Evolutionary conservation across 495 filamentous ascomycete species (phyloP), one percentile per base, ranked within the genome.

Genomic region (Penicillium robsamsonii): DNA sequence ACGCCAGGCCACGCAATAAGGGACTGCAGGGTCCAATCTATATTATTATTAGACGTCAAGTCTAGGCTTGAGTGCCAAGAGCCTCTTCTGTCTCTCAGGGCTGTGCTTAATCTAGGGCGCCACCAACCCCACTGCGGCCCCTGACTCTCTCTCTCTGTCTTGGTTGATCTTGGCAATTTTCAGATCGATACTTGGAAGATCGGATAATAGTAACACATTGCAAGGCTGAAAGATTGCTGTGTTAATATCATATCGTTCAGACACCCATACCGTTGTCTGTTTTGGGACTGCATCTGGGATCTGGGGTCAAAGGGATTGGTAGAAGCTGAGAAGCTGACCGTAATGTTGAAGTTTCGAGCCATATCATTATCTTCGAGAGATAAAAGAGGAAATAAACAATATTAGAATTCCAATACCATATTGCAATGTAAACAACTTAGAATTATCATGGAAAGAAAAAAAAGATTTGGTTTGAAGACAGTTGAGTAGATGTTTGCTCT

Each of bases 111-210:
- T 46, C 15, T 30, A 46, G 27, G 45, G 45, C 45, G 45, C 45
- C 45, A 47, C 45, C 29, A 31, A 31, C 45, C 45, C 45, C 45
- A 47, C 45, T 33, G 45, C 45, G 45, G 45, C 45, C 45, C 45
- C 45, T 47, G 45, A 47, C 45, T 33, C 27, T 27, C 45, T n/a
- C 27, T 17, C 45, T 33, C 27, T 27, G 29, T n/a, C 27, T 17
- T 29, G 7, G 29, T 47, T 30, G 45, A 31, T 47, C 29, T 47
- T 47, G 18, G 10, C 45, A 9, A 9, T 47, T 31, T 47, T 6
- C 7, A 47, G 27, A 45, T 7, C 25, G 24, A 25, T 25, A 2
- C 4, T 27, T 35, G 31, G 35, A 38, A 38, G 35, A 38, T 38
- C 35, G 35, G 35, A n/a, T 6, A 37, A 15, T 6, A 38, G 10